Evolutionary conservation across 2,329 filamentous ascomycete genomes (phyloP).

Genomic region (Aspergillus bombycis): DNA sequence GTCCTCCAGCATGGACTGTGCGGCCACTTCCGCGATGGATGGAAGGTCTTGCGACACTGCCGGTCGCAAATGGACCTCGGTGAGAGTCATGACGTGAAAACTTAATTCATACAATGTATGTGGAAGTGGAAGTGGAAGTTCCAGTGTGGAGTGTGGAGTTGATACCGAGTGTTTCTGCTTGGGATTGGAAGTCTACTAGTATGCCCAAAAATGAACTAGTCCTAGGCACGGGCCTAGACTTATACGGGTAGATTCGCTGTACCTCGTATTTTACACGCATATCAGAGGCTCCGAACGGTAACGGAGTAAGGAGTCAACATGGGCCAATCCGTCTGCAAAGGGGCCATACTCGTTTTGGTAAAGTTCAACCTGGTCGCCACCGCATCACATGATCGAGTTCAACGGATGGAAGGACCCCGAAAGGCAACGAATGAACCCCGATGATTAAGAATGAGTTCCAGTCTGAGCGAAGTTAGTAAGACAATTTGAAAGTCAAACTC

Average conservation of each 20-base stretch:
- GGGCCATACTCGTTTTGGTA: neutral
- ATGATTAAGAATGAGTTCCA: neutral
- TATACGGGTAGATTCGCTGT: neutral
- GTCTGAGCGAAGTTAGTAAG: neutral
- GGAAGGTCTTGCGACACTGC: constrained; percentile 14
- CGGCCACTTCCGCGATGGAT: constrained; percentile 17
- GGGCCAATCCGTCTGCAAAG: too few relatives aligned
- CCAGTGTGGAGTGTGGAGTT: neutral
- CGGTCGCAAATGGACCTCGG: constrained; percentile 10
- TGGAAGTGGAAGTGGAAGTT: neutral
- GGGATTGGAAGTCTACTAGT: neutral
- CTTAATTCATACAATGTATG: neutral
- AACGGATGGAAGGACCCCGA: neutral
- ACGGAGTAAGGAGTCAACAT: too few relatives aligned
- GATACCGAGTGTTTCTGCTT: neutral
- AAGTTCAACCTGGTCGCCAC: neutral
- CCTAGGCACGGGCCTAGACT: neutral
- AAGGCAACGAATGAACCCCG: neutral
- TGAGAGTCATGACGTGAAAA: neutral
- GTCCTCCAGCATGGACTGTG: constrained; percentile 19
- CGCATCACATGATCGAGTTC: neutral
- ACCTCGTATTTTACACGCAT: neutral
- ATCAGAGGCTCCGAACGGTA: neutral
- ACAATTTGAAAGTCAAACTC: neutral
- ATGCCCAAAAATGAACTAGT: neutral